Percentiles rank a stretch among this genome's conserved stretches.
phyloP scores from a whole-genome alignment of 176 grass and related monocot species.

The Carex myosuroides region DNA sequence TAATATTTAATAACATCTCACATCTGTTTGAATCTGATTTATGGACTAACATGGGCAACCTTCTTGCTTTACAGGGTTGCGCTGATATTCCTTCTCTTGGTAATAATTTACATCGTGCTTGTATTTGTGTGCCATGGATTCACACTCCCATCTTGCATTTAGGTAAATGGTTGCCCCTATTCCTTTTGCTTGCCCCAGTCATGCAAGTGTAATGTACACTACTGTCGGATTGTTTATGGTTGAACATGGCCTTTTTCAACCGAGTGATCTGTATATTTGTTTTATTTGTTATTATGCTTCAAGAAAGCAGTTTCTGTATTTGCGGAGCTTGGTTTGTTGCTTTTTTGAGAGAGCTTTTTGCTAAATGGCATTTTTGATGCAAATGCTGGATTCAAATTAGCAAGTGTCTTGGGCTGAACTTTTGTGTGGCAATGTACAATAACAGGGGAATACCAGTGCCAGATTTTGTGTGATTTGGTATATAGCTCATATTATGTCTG shows the following conservation, averaged over 20 bases:
- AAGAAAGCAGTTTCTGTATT: slow-evolving; percentile 5
- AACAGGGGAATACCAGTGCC: background rate
- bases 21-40: background rate
- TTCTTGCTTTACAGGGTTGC: slow-evolving; percentile 41
- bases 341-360: background rate
- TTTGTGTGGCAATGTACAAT: background rate
- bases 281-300: slow-evolving; percentile 20
- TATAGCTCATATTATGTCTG: background rate
- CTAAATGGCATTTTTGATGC: background rate
- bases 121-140: slow-evolving; percentile 91
- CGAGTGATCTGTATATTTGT: slow-evolving; percentile 17
- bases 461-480: slow-evolving; percentile 3
- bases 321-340: slow-evolving; percentile 3
- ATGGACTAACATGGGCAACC: background rate
- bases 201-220: background rate
- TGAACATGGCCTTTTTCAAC: background rate
- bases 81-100: slow-evolving; percentile 66
- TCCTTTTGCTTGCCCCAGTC: background rate
- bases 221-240: background rate
- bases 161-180: slow-evolving; percentile 26
- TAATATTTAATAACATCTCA: background rate
- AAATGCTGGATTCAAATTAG: background rate
- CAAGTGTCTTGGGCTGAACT: background rate
- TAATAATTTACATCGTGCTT: slow-evolving; percentile 76
- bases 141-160: slow-evolving; percentile 70